Evolutionary conservation across 192 early-diverging fungal genomes (phyloP), one percentile per base, ranked within the genome.

Genomic region (Coemansia sp.): DNA sequence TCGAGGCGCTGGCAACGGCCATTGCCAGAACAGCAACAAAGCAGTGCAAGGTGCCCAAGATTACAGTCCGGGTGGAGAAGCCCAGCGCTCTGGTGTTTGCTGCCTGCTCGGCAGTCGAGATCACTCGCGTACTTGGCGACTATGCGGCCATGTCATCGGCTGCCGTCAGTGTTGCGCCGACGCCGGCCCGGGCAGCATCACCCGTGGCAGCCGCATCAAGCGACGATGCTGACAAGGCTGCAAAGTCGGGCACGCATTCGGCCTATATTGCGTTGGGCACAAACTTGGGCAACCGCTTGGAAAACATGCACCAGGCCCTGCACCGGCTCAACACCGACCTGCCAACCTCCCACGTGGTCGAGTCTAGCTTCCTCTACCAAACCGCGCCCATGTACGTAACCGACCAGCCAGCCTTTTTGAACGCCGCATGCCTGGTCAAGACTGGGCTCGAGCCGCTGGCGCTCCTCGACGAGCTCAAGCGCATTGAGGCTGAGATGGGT

Each of bases 291-390:
- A 87, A 98, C 70, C 87, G 92, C 35, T 72, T 87, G 39, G 82
- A 75, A 8, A 94, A 97, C 73, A 90, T 99, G 72, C 85, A 91
- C 46, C 68, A 84, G 26, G 96, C 94, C 1, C 65, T 99, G 13
- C 69, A 67, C 19, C 68, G 74, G 26, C 77, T 86, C 13, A 47
- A 67, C 37, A 66, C 66, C 5, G 70, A 76, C 21, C 62, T 74
- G 16, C 68, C 77, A 21, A 63, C 49, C 26, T 81, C 85, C 59
- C 58, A 70, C 23, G 72, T 99, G 1, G 73, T 90, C 13, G 95
- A 98, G 68, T 98, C 98, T 10, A 95, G 94, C 30, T 99, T 95
- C 78, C 80, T 99, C 32, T 99, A 99, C 78, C 95, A 98, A 73
- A 97, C 96, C 0, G 85, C 89, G 10, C 95, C 98, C 35, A 99